Percentiles rank a stretch among this genome's conserved stretches.
Conservation (phyloP, 768 basidiomycete species). For the Chalciporus pseudorubinellus region DNA sequence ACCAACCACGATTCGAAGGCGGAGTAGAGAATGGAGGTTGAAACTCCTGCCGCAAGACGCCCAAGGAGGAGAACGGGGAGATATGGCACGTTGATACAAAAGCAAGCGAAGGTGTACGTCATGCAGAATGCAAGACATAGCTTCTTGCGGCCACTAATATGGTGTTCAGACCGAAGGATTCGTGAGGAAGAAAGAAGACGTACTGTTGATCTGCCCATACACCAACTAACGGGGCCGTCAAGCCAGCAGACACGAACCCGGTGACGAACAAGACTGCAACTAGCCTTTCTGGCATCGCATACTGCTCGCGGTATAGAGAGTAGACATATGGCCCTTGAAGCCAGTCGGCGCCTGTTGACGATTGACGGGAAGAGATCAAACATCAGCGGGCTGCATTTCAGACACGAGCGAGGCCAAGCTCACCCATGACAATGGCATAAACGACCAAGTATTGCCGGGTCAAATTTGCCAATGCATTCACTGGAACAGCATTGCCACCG, state of each 20-base stretch:
- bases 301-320: slow-evolving; percentile 69
- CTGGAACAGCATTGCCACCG: slow-evolving; percentile 23
- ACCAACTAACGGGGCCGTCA: slow-evolving; percentile 69
- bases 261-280: slow-evolving; percentile 77
- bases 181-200: neutral
- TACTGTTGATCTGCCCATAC: slow-evolving; percentile 76
- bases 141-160: slow-evolving; percentile 57
- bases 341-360: slow-evolving; percentile 64
- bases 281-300: slow-evolving; percentile 55
- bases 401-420: slow-evolving; percentile 14
- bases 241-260: slow-evolving; percentile 68
- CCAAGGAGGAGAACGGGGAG: slow-evolving; percentile 62
- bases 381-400: neutral
- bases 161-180: neutral
- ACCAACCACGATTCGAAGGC: slow-evolving; percentile 79
- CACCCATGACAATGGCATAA: slow-evolving; percentile 74
- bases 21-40: slow-evolving; percentile 74
- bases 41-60: slow-evolving; percentile 65
- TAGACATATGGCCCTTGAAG: slow-evolving; percentile 79
- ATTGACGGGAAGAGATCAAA: neutral
- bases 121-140: slow-evolving; percentile 72
- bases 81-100: slow-evolving; percentile 53
- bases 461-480: slow-evolving; percentile 30
- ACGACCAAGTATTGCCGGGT: slow-evolving; percentile 59
- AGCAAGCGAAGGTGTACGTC: slow-evolving; percentile 59